phyloP scores from a whole-genome alignment of 306 rosid species.

The Rosa multiflora region DNA sequence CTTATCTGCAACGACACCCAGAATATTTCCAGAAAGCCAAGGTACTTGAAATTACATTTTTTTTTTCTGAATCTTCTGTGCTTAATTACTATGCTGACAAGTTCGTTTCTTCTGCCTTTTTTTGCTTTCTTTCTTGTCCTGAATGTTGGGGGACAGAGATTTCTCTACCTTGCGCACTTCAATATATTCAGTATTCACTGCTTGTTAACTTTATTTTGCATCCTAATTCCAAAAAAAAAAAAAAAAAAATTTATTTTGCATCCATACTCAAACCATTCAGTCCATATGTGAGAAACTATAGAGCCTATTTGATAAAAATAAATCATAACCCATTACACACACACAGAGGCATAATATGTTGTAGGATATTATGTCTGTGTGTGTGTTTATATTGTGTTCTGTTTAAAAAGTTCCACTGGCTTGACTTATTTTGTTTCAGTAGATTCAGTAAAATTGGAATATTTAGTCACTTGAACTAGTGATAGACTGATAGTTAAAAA shows the following conservation, averaged over 20 bases:
- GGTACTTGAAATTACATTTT: constrained; percentile 35
- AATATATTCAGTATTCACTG: not conserved
- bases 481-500: no score
- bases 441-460: not conserved
- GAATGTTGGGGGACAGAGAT: not conserved
- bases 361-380: not conserved
- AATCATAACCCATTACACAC: no score
- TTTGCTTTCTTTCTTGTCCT: not conserved
- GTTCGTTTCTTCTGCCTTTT: not conserved
- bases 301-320: no score
- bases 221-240: no score
- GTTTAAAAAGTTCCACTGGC: not conserved
- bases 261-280: not conserved
- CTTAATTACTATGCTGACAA: not conserved
- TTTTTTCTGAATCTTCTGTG: no score
- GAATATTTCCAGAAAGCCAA: constrained; percentile 64
- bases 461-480: not conserved
- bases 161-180: not conserved
- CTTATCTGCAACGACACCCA: constrained; percentile 56
- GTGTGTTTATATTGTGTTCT: not conserved
- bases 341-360: not conserved
- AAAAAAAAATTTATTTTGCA: not conserved
- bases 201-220: not conserved
- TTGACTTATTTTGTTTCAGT: not conserved
- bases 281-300: not conserved